Evolutionary conservation across 495 filamentous ascomycete species (phyloP).

Genomic region (Hypoxylon lienhwacheense): DNA sequence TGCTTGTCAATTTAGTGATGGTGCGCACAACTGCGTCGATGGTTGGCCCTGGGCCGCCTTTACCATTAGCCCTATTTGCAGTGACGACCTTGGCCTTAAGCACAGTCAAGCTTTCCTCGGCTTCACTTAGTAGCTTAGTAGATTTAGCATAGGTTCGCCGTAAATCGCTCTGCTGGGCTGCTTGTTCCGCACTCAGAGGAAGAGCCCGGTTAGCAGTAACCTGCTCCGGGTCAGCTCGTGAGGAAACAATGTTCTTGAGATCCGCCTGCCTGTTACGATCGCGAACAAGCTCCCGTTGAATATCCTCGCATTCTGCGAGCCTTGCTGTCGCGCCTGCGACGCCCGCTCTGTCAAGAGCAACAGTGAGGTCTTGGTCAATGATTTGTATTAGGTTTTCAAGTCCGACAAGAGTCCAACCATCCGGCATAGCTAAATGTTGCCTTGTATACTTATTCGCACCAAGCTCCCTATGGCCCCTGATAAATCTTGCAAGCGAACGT

Average conservation of each 20-base stretch:
- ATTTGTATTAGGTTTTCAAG: slow-evolving; percentile 63
- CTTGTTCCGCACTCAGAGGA: slow-evolving; percentile 80
- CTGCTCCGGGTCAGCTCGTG: slow-evolving; percentile 63
- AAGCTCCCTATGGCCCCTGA: slow-evolving; percentile 61
- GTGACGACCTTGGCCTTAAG: slow-evolving; percentile 78
- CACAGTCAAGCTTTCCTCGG: slow-evolving; percentile 78
- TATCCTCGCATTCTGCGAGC: slow-evolving; percentile 59
- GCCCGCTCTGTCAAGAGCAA: slow-evolving; percentile 64
- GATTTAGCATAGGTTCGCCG: slow-evolving; percentile 68
- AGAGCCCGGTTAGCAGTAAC: slow-evolving; percentile 60
- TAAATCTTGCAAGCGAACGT: slow-evolving; percentile 70
- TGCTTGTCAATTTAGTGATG: slow-evolving; percentile 86
- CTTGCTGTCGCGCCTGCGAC: slow-evolving; percentile 66
- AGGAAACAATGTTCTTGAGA: slow-evolving; percentile 67
- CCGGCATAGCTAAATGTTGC: slow-evolving; percentile 62
- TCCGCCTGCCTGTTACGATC: slow-evolving; percentile 72
- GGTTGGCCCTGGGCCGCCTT: slow-evolving; percentile 63
- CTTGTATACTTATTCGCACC: slow-evolving; percentile 53
- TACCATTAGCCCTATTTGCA: slow-evolving; percentile 48
- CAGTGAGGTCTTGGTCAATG: slow-evolving; percentile 55
- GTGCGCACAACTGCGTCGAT: slow-evolving; percentile 90
- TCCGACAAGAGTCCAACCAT: slow-evolving; percentile 72
- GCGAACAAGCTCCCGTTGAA: slow-evolving; percentile 66
- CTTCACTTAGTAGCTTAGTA: slow-evolving; percentile 70
- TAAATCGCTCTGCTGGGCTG: slow-evolving; percentile 77